Conservation (phyloP, 257 asterid species). For the Datura wrightii region DNA sequence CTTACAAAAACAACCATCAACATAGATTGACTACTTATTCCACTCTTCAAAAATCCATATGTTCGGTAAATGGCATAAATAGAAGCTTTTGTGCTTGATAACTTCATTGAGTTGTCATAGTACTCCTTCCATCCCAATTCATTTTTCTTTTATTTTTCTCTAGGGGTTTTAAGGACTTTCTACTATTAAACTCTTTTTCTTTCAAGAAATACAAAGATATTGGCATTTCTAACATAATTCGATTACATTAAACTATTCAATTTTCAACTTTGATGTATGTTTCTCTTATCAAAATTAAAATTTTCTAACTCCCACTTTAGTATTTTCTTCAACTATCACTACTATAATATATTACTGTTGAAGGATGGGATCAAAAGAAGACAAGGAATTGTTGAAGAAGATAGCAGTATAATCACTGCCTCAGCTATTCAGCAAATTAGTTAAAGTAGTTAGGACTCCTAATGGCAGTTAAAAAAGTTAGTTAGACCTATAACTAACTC, state of each 20-base stretch:
- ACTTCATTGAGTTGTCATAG: neutral
- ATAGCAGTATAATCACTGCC: too few relatives aligned
- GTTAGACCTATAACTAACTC: too few relatives aligned
- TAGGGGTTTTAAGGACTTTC: neutral
- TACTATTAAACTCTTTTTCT: neutral
- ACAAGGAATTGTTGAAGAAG: too few relatives aligned
- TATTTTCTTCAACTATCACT: neutral
- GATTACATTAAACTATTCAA: neutral
- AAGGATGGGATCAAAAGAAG: too few relatives aligned
- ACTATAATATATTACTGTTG: neutral
- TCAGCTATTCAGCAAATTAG: too few relatives aligned
- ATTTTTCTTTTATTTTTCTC: neutral
- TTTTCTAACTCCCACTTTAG: neutral
- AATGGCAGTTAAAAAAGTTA: too few relatives aligned
- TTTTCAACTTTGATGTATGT: neutral
- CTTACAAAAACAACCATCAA: neutral
- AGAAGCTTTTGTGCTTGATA: neutral
- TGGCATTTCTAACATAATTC: neutral
- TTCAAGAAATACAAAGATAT: neutral
- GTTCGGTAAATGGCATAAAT: neutral
- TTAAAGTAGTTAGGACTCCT: too few relatives aligned
- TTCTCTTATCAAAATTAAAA: neutral
- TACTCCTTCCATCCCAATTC: constrained; percentile 10
- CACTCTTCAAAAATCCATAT: neutral
- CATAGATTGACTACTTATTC: neutral